Percentiles rank a stretch among this genome's conserved stretches.
phyloP scores from a whole-genome alignment of 768 basidiomycete genomes.

The Phanerochaete carnosa region DNA sequence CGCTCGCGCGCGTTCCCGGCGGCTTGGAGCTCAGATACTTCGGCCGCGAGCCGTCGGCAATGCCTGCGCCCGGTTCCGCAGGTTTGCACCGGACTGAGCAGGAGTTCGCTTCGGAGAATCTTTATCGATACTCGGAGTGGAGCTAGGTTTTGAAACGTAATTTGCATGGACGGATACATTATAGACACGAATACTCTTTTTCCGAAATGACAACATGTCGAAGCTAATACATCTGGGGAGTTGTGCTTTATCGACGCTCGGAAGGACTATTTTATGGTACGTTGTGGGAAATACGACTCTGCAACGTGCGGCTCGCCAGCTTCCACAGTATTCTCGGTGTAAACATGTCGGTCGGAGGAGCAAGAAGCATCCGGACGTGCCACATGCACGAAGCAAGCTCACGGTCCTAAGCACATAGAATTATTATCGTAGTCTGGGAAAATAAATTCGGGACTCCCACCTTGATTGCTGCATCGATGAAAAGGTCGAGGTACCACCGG shows the following conservation, averaged over 20 bases:
- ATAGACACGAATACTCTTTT: too few relatives aligned
- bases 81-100: background rate
- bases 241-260: too few relatives aligned
- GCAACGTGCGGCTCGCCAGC: background rate
- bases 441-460: background rate
- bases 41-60: background rate
- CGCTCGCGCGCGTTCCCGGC: background rate
- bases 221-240: too few relatives aligned
- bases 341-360: slow-evolving; percentile 14
- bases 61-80: background rate
- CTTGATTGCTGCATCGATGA: slow-evolving; percentile 13
- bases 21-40: background rate
- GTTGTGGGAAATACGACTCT: background rate
- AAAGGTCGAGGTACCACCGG: slow-evolving; percentile 13
- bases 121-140: too few relatives aligned
- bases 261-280: too few relatives aligned
- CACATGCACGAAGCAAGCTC: slow-evolving; percentile 14
- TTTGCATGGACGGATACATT: too few relatives aligned
- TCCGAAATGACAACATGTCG: too few relatives aligned
- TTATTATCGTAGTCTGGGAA: background rate
- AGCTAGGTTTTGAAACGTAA: too few relatives aligned
- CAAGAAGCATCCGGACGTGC: slow-evolving; percentile 13
- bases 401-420: background rate
- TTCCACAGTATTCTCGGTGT: slow-evolving; percentile 4
- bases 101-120: too few relatives aligned